These are phyloP conservation scores for Viola odorata DNA, from an alignment of 345 rosid genomes.

Conservation along the genomic window DNA sequence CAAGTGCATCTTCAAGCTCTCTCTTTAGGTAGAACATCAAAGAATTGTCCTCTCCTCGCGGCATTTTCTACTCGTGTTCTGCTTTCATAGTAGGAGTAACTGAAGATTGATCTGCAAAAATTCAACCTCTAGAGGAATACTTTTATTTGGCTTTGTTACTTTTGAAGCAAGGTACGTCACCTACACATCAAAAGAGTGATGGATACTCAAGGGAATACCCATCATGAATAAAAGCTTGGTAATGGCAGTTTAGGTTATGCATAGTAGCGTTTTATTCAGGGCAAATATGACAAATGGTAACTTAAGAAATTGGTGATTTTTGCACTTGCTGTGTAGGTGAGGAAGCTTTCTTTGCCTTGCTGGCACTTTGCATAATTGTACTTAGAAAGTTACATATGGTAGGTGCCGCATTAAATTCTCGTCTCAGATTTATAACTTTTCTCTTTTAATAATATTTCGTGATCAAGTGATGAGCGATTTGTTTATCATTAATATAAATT, in stretches of 20 bases:
- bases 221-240: constrained; percentile 3
- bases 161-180: constrained; percentile 35
- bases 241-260: constrained; percentile 12
- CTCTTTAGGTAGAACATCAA: constrained; percentile 50
- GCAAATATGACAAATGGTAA: constrained; percentile 18
- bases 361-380: constrained; percentile 21
- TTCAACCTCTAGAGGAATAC: constrained; percentile 15
- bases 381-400: constrained; percentile 28
- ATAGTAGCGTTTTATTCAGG: constrained; percentile 1
- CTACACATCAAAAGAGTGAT: constrained; percentile 24
- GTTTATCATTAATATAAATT: neutral
- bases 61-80: constrained; percentile 31
- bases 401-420: constrained; percentile 44
- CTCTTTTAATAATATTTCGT: neutral
- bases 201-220: constrained; percentile 21
- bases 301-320: neutral
- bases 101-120: constrained; percentile 1
- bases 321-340: constrained; percentile 14
- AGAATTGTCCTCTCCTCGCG: constrained; percentile 43
- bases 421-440: constrained; percentile 11
- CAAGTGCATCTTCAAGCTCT: constrained; percentile 54
- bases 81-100: constrained; percentile 11
- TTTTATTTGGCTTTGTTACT: constrained; percentile 22
- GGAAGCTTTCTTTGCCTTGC: constrained; percentile 18
- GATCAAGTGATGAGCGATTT: too few species aligned